A percentile compares a stretch with the other conserved stretches of the same genome.
Evolutionary conservation across 371 early-diverging fungal genomes (phyloP).

Genomic region (Mortierella sp.): DNA sequence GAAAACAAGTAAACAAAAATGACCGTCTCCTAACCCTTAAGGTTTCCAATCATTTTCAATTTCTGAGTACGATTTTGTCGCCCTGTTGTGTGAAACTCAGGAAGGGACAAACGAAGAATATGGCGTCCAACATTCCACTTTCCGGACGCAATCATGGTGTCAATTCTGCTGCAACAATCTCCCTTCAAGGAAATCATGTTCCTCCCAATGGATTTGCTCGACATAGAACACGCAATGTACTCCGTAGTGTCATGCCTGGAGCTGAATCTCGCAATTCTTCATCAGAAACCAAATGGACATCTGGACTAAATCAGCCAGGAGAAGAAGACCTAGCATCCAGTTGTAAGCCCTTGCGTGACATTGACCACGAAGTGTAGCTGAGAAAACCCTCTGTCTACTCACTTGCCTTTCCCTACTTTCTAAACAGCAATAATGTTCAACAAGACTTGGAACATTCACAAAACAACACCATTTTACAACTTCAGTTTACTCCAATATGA

Average conservation of each 20-base stretch:
- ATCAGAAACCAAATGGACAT: neutral
- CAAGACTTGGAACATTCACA: conserved; percentile 52
- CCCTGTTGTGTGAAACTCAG: too few species aligned
- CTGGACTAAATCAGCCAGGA: neutral
- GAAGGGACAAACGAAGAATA: too few species aligned
- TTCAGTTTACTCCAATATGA: conserved; percentile 9
- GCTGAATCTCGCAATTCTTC: neutral
- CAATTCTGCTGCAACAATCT: too few species aligned
- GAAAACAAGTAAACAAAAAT: neutral
- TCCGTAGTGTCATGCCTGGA: neutral
- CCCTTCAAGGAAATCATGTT: too few species aligned
- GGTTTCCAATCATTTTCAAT: neutral
- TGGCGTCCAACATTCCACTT: neutral
- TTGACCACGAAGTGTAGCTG: neutral
- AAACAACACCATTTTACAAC: conserved; percentile 45
- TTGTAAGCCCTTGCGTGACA: neutral
- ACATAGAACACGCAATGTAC: neutral
- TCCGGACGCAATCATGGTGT: neutral
- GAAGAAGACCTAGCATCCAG: neutral
- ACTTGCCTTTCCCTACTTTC: neutral
- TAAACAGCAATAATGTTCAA: conserved; percentile 20
- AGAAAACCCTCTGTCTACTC: neutral
- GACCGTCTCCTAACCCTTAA: neutral
- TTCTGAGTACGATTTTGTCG: too few species aligned
- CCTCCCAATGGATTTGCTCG: neutral